Percentiles rank a stretch among this genome's conserved stretches.
Evolutionary conservation across 2,329 filamentous ascomycete genomes (phyloP).

Genomic region (Arachnomyces sp.): DNA sequence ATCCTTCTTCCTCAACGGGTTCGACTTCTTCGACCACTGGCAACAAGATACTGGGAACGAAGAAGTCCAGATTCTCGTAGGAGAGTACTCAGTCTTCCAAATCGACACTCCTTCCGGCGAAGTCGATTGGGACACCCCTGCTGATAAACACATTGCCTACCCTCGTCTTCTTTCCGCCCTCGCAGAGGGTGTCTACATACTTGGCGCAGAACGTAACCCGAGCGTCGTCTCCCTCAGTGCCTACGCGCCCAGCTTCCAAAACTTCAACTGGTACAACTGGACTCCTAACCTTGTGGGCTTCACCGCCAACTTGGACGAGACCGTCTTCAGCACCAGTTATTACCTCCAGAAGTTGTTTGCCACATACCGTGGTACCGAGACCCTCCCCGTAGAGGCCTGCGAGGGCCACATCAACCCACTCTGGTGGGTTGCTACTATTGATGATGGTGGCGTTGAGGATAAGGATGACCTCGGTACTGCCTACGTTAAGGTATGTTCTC

Average conservation of each 20-base stretch:
- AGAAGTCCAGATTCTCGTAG: constrained; percentile 23
- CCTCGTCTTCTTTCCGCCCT: constrained; percentile 55
- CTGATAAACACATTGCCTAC: constrained; percentile 35
- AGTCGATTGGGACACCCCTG: constrained; percentile 36
- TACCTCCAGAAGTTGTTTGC: constrained; percentile 30
- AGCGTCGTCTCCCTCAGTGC: constrained; percentile 8
- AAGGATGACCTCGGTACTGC: constrained; percentile 4
- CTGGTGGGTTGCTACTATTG: constrained; percentile 11
- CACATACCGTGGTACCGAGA: constrained; percentile 22
- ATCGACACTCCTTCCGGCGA: constrained; percentile 40
- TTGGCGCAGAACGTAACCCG: constrained; percentile 56
- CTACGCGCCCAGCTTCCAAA: constrained; percentile 13
- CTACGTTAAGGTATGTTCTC: constrained; percentile 7
- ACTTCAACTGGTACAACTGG: constrained; percentile 15
- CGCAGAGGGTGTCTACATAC: constrained; percentile 56
- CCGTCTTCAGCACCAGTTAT: constrained; percentile 16
- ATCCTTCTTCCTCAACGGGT: constrained; percentile 33
- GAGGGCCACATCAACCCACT: constrained; percentile 11
- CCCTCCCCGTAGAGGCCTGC: constrained; percentile 21
- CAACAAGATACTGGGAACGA: constrained; percentile 8
- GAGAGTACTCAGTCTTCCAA: constrained; percentile 29
- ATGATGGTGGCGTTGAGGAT: no score
- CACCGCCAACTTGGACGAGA: not conserved
- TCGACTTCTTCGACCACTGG: constrained; percentile 37
- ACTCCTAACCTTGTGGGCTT: constrained; percentile 6